Evolutionary conservation across 1,284 basidiomycete species (phyloP), one percentile per base, ranked within the genome.

Genomic region (Pisolithus thermaeus): DNA sequence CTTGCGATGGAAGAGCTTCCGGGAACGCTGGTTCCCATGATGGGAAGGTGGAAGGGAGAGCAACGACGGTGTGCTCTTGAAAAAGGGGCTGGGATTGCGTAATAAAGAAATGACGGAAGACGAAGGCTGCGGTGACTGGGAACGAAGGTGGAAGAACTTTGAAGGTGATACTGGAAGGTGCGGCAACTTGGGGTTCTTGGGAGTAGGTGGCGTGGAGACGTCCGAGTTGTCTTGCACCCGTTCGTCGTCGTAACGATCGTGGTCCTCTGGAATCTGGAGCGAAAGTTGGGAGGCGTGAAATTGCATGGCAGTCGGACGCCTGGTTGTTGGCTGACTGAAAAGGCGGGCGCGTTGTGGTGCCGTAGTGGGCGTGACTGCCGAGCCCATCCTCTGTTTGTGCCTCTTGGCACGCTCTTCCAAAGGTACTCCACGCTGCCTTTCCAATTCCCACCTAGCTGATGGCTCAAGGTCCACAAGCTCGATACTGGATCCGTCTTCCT

Each of bases 21-120:
- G 65, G 37, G 66, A 50, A 49, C 68, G 62, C 12, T 65, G 49
- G 39, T 55, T 65, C 41, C 67, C 67, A 35, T 69, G 66, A n/a
- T 62, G 63, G 18, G 64, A 66, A 3, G 63, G 64, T 0, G 64
- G 65, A 16, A 65, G 22, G 39, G 62, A 67, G 18, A 64, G 55
- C 1, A 66, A 38, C 43, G 67, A 65, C 1, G 64, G 60, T 11
- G 65, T 61, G 35, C 66, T 66, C 65, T 69, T 69, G 25, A 69
- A 66, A 47, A 69, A 66, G 9, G 64, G 66, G 48, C 56, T 68
- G 16, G 64, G 66, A 28, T 69, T 69, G n/a, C 64, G 66, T 23
- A 66, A 55, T 30, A 66, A 49, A 36, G 64, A 69, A 42, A 68
- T 66, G 8, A 66, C 64, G 0, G 64, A 66, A n/a, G 67, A 62